Evolutionary conservation across 1,284 basidiomycete species (phyloP), one percentile per base, ranked within the genome.

Genomic region (Leccinum huronense): DNA sequence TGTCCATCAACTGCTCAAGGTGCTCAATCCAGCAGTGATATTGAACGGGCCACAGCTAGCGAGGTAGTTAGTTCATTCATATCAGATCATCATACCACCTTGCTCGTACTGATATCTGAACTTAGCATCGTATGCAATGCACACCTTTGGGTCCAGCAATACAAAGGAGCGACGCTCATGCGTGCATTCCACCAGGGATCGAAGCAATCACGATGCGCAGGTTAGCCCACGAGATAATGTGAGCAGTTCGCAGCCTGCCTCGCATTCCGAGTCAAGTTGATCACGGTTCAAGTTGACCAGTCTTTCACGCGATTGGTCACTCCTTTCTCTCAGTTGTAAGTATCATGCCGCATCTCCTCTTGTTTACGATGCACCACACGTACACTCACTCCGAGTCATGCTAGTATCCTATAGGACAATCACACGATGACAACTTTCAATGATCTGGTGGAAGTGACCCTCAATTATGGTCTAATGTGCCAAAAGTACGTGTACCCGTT

Each of bases 341-440:
- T 86, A 40, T 48, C 60, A 61, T 63, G 45, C 65, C 62, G 34
- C 53, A 61, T 14, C 62, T 63, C 63, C 66, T 68, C 30, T 53
- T 33, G 3, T 71, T 66, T 63, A 64, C 58, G 27, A 40, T 65
- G 31, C 57, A 53, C 42, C 45, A 55, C 73, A 65, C 65, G 53
- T 70, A 53, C 38, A 40, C 10, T 59, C 33, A 64, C 59, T 23
- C 23, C 23, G 23, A 23, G 23, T 61, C 57, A 58, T 42, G 30
- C 34, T 27, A 19, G 42, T 34, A 38, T 61, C 57, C 57, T 64
- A 60, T 63, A 90, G 88, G 83, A 88, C 73, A 91, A 91, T 76
- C 84, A 87, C 57, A 89, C 89, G 48, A 89, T 91, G 86, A 91
- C 89, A 55, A 87, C 23, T 23, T 23, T 91, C 78, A 91, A 91